A percentile compares a stretch with the other conserved stretches of the same genome.
Evolutionary conservation across 78 protist genomes (phyloP).

Genomic region (Cyanophora paradoxa): DNA sequence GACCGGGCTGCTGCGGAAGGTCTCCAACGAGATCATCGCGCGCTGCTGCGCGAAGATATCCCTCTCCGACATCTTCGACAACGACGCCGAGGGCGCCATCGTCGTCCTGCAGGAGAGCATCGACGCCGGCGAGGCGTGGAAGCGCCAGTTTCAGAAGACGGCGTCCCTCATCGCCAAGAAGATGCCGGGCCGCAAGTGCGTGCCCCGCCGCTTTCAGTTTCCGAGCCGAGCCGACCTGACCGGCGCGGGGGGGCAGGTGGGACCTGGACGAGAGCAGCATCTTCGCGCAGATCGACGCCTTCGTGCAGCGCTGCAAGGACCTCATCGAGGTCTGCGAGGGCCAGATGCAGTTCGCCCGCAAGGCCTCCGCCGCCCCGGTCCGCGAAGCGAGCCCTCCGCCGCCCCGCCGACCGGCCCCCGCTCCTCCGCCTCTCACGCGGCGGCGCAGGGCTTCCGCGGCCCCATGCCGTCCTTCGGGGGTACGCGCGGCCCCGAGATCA

Average conservation of each 20-base stretch:
- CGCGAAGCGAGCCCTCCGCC: too few species aligned
- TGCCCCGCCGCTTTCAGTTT: too few species aligned
- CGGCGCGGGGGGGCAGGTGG: conserved; percentile 16
- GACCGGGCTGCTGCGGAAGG: conserved; percentile 47
- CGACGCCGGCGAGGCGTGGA: conserved; percentile 44
- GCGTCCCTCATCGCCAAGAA: neutral
- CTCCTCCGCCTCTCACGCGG: neutral
- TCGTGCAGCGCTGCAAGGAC: conserved; percentile 79
- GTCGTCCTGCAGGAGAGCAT: conserved; percentile 27
- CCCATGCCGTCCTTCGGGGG: conserved; percentile 52
- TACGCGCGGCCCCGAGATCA: conserved; percentile 36
- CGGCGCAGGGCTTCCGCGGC: too few species aligned
- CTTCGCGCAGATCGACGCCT: conserved; percentile 81
- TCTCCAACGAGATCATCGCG: conserved; percentile 59
- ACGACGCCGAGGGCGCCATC: conserved; percentile 26
- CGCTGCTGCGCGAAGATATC: conserved; percentile 53
- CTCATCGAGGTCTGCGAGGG: conserved; percentile 70
- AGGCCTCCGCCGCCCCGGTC: neutral
- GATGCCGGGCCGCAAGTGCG: too few species aligned
- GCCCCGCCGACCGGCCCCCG: neutral
- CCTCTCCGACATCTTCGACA: conserved; percentile 60
- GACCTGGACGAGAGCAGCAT: conserved; percentile 31
- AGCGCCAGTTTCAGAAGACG: neutral
- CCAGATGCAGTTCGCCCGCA: conserved; percentile 60
- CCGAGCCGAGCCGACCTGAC: neutral